Percentiles rank a stretch among this genome's conserved stretches.
Conservation (phyloP, 1,284 basidiomycete genomes). For the Xerocomus amazonicus region DNA sequence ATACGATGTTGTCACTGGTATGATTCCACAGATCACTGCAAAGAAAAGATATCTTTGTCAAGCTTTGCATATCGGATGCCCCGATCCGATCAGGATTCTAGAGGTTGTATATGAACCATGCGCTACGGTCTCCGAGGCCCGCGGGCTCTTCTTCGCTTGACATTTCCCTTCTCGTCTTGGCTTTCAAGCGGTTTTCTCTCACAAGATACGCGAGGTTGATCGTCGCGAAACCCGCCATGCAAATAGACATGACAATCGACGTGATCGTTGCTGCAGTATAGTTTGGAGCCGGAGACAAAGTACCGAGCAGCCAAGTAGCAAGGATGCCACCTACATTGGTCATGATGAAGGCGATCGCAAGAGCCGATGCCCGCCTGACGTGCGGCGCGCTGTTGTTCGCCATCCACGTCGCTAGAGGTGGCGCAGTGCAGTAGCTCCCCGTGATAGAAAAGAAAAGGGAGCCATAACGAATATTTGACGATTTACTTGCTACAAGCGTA, state of each 20-base stretch:
- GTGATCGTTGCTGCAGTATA: conserved; percentile 41
- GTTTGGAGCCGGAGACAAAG: conserved; percentile 40
- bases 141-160: conserved; percentile 17
- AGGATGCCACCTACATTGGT: conserved; percentile 58
- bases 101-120: conserved; percentile 31
- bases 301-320: conserved; percentile 51
- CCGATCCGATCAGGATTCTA: conserved; percentile 3
- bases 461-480: conserved; percentile 42
- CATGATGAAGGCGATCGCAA: conserved; percentile 52
- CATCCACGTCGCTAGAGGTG: conserved; percentile 47
- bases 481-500: conserved; percentile 15
- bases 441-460: conserved; percentile 50
- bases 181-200: conserved; percentile 24
- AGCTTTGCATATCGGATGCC: too few species aligned
- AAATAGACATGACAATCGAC: conserved; percentile 36
- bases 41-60: too few species aligned
- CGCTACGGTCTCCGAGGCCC: conserved; percentile 28
- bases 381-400: conserved; percentile 59
- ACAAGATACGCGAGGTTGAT: conserved; percentile 31
- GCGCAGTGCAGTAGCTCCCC: conserved; percentile 43
- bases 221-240: conserved; percentile 33
- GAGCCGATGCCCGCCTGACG: conserved; percentile 49
- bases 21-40: too few species aligned
- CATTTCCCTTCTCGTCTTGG: conserved; percentile 13
- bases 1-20: too few species aligned